Base-by-base conservation (phyloP, 805 yeast genomes). In the Teunomyces funiuensis region DNA sequence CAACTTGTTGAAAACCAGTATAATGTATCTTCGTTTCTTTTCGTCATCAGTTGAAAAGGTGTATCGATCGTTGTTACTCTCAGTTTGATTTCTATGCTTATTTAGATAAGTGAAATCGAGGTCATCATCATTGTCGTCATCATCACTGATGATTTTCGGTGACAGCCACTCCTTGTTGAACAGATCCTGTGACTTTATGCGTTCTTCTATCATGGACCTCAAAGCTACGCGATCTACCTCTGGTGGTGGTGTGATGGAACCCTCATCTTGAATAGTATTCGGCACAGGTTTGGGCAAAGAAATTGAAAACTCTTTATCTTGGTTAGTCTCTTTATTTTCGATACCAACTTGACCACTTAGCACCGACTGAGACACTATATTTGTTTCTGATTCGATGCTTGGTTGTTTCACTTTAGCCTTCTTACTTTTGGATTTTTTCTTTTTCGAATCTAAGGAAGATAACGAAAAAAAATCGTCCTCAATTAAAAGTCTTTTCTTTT, bases 1-100 rank as follows among this genome's bases (percentile, higher is more conserved):
- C 10, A 64, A 28, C 40, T 66, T 66, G 23, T 66, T 57, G 18
- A 48, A 48, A 3, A 67, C 58, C 37, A 50, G 48, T 2, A 69
- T 50, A 5, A 54, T 43, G 47, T 69, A 69, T 25, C 49, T 46
- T 16, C 73, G 44, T n/a, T 48, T 45, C 25, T 43, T 44, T 40
- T 67, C 72, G 13, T 58, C 52, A 3, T 45, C 49, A 13, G 46
- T 57, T 1, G 42, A 41, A 28, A 61, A 61, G 16, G 45, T 43
- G 40, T 67, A 61, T n/a, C 20, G 36, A 19, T 37, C 46, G 3
- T 39, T 38, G 16, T 30, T 41, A 18, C 16, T 33, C 13, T 37
- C 33, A 3, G 30, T 25, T 2, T 28, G 16, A 13, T 30, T 29
- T 26, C 25, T 17, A 17, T 25, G 31, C 20, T 28, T 29, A 36